Base-by-base conservation (phyloP, 2,329 filamentous ascomycete species). In the Claviceps fusiformis region DNA sequence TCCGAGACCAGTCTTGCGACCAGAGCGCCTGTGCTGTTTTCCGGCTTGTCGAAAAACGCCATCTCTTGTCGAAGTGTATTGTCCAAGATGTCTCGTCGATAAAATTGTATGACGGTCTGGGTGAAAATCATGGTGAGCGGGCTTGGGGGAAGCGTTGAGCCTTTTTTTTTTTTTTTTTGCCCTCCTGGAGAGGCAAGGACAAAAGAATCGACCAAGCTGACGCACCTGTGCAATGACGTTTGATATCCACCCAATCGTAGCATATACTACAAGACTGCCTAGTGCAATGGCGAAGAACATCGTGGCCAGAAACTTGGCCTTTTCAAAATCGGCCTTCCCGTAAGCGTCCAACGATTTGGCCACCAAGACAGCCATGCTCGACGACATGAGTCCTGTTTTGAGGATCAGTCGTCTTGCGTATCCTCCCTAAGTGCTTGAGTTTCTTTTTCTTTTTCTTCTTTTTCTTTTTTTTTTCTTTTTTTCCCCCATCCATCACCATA, bases 231-330 rank as follows among this genome's bases (percentile, higher is more conserved):
- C 68, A 13, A 72, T 61, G 3, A 63, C 54, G 47, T 73, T 73
- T 55, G 65, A 64, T 4, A 65, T 50, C 66, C 67, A 71, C 2
- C 72, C 71, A 24, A 66, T 59, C 1, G 62, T 56, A 27, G 64
- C 67, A 53, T 80, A 80, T 3, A 70, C 65, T 0, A 77, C 54
- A 1, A 76, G 63, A 35, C 74, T 72, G 4, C 66, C 73, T 7
- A 75, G 63, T 1, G 78, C 78, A 24, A 79, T 65, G 1, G 79
- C 65, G 51, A 80, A 77, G 62, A 81, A 81, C 77, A 81, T 80
- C 51, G 78, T 70, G 0, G 76, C 68, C 63, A 73, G 80, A 59
- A 80, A 79, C 63, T 81, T 73, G 6, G 71, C 75, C 27, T 62
- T 60, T 17, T 56, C 47, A 8, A 69, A 62, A 15, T 54, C 53